Base-by-base conservation (phyloP, 305 asterid genomes). In the Rubia peregrina region DNA sequence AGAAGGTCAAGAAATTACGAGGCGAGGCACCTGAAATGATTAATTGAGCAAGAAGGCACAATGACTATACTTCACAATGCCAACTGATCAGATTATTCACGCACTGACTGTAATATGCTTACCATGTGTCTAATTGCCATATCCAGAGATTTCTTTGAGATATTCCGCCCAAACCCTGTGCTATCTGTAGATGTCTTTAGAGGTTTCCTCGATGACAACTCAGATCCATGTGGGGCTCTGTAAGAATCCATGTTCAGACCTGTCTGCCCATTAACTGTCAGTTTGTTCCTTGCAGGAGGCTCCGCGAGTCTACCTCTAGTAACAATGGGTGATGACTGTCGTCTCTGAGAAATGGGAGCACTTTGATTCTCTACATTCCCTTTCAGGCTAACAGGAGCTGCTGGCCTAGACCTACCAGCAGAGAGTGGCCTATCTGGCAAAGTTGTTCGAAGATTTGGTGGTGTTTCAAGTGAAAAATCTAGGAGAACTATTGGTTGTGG, bases 111-210 rank as follows among this genome's bases (percentile, higher is more conserved):
- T 3, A 74, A 36, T 40, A 69, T 19, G 68, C 85, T 71, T 88
- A 94, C 99, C 99, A 89, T 91, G 80, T 94, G 95, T 76, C 86
- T 87, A 75, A 91, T 89, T 62, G 97, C 95, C 94, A 90, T 85
- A 76, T 93, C 98, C 75, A 91, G 89, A 36, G 97, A 89, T 83
- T 89, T 93, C 85, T 88, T 93, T 69, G 97, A 91, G 75, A 91
- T 89, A 63, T 87, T 86, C 75, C 96, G 87, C 77, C 97, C 96
- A 85, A 89, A 87, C 65, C 99, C 96, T 6, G 88, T 78, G 82
- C 83, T 81, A 42, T 91, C 99, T 6, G 87, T 44, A 59, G 96
- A 89, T 83, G 86, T 44, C 89, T 81, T 94, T 24, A 84, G 88
- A 72, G 96, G 90, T 79, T 84, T 94, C 76, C 96, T 79, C 30